phyloP scores from a whole-genome alignment of 2,329 filamentous ascomycete species.

The Beauveria sp. region DNA sequence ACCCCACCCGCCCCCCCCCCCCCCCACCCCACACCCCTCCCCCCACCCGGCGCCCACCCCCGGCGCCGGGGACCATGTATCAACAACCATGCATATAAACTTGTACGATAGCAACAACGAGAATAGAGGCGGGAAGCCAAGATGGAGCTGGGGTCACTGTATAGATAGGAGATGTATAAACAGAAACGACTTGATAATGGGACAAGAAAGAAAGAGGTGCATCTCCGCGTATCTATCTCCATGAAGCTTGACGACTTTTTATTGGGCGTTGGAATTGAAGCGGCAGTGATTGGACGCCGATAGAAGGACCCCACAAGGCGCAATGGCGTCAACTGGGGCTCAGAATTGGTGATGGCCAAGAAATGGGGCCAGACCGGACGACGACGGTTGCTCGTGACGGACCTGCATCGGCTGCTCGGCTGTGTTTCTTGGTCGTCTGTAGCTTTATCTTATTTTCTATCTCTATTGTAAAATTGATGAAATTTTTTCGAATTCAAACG shows the following conservation, averaged over 20 bases:
- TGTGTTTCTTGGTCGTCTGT: constrained; percentile 13
- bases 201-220: neutral
- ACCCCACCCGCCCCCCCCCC: too few relatives aligned
- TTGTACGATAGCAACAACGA: neutral
- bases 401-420: constrained; percentile 6
- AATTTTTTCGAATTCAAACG: neutral
- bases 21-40: too few relatives aligned
- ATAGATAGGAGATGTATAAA: neutral
- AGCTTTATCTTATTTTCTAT: neutral
- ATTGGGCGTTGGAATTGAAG: constrained; percentile 5
- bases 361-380: constrained; percentile 13
- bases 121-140: neutral
- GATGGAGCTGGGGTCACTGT: neutral
- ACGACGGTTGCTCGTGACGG: constrained; percentile 4
- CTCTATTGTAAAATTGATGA: too few relatives aligned
- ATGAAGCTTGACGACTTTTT: neutral
- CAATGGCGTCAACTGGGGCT: constrained; percentile 28
- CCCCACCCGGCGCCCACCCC: too few relatives aligned
- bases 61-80: neutral
- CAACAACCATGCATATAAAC: neutral
- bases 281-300: constrained; percentile 16
- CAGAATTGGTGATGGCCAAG: constrained; percentile 6
- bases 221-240: constrained; percentile 7
- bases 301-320: constrained; percentile 15
- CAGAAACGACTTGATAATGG: neutral